Base-by-base conservation (phyloP, 2,329 filamentous ascomycete species). In the Alternaria triticimaculans region DNA sequence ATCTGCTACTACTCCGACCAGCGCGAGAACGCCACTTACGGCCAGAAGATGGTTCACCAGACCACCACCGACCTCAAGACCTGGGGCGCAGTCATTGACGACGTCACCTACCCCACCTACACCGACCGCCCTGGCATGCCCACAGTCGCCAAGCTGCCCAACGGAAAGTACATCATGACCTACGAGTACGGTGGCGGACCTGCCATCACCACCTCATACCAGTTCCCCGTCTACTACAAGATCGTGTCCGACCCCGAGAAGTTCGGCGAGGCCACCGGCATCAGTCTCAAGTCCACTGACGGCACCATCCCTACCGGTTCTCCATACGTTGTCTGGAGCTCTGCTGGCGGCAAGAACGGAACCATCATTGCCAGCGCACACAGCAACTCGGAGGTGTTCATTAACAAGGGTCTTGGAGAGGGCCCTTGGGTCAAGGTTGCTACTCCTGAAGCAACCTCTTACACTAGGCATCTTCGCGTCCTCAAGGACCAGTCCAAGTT, bases 1-100 rank as follows among this genome's bases (percentile, higher is more conserved):
- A 84, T 92, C 37, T 82, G 85, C 70, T 92, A 91, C 82, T 92
- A 92, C 81, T 89, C 89, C 2, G 90, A 92, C 76, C 90, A 92
- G 75, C 86, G 90, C 37, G 89, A 89, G 65, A 84, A 88, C 66
- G 64, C 74, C 1, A 81, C 81, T 2, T 83, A 92, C 72, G 90
- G 90, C 18, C 90, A 92, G 78, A 91, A 92, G 73, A 83, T 92
- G 43, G 84, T 87, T 3, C 89, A 92, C 76, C 89, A 92, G 77
- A 82, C 83, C 15, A 84, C 87, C 3, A 82, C 79, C 2, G 88
- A 92, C 72, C 82, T 91, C 20, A 78, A 82, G 62, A 86, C 76
- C 15, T 93, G 90, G 90, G 84, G 84, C 18, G 73, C 83, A 1
- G 81, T 86, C 4, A 84, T 90, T 54, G 83, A 89, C 63, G 89